Percentiles rank a stretch among this genome's conserved stretches.
Evolutionary conservation across 2,329 filamentous ascomycete genomes (phyloP).

Genomic region (Apiospora phragmitis): DNA sequence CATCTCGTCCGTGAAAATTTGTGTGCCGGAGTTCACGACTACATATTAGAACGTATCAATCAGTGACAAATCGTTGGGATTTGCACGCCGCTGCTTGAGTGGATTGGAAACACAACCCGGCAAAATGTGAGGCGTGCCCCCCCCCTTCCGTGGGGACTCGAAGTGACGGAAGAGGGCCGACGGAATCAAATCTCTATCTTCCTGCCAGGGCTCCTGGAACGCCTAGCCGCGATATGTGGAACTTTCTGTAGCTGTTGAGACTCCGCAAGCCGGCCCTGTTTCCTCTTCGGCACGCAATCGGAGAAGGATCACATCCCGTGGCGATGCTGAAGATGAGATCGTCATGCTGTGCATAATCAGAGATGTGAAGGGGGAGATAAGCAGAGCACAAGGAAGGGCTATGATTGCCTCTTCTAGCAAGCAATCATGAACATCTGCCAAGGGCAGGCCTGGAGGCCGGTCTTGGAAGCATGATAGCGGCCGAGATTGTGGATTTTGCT

Average conservation of each 20-base stretch:
- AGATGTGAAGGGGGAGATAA: neutral
- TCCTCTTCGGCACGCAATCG: neutral
- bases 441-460: neutral
- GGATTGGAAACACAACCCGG: neutral
- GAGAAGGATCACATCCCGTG: neutral
- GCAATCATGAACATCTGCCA: neutral
- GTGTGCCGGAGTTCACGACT: neutral
- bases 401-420: constrained; percentile 1
- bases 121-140: constrained; percentile 6
- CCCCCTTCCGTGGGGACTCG: constrained; percentile 4
- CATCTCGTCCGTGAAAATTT: constrained; percentile 1
- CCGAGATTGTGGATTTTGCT: neutral
- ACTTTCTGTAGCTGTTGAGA: neutral
- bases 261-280: neutral
- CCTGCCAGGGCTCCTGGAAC: neutral
- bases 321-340: neutral
- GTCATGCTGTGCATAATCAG: neutral
- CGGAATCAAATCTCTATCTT: neutral
- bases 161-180: constrained; percentile 5
- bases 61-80: constrained; percentile 2
- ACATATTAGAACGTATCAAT: neutral
- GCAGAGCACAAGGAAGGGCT: neutral
- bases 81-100: neutral
- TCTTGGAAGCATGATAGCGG: neutral
- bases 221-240: neutral